phyloP scores from a whole-genome alignment of 306 rosid species.

The Quercus rubra region DNA sequence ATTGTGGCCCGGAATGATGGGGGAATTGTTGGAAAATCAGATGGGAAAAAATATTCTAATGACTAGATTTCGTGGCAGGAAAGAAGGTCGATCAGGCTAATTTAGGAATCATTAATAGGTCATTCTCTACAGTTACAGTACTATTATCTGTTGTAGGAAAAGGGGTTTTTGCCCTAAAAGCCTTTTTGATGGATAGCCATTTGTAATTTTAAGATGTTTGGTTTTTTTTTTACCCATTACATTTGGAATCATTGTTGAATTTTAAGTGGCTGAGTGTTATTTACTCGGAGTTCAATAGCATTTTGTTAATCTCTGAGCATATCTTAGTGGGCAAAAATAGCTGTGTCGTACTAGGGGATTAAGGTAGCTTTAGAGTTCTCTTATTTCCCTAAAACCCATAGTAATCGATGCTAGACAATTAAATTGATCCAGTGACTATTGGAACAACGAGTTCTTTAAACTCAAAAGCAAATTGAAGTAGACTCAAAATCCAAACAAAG shows the following conservation, averaged over 20 bases:
- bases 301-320: too few species aligned
- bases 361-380: too few species aligned
- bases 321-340: neutral
- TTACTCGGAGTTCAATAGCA: too few species aligned
- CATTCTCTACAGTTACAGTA: neutral
- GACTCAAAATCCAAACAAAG: too few species aligned
- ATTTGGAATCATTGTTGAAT: neutral
- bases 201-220: conserved; percentile 12
- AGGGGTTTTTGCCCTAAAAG: conserved; percentile 27
- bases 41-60: conserved; percentile 38
- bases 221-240: neutral
- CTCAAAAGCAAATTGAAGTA: too few species aligned
- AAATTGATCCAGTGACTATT: too few species aligned
- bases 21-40: conserved; percentile 21
- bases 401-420: too few species aligned
- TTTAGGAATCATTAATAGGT: conserved; percentile 17
- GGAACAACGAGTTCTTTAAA: too few species aligned
- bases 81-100: conserved; percentile 64
- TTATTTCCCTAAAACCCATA: too few species aligned
- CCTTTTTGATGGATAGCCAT: conserved; percentile 31
- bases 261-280: neutral
- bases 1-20: conserved; percentile 54
- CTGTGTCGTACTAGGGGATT: too few species aligned
- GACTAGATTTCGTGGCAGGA: conserved; percentile 61
- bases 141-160: conserved; percentile 9